Base-by-base conservation (phyloP, 345 rosid genomes). In the Salix arbutifolia region DNA sequence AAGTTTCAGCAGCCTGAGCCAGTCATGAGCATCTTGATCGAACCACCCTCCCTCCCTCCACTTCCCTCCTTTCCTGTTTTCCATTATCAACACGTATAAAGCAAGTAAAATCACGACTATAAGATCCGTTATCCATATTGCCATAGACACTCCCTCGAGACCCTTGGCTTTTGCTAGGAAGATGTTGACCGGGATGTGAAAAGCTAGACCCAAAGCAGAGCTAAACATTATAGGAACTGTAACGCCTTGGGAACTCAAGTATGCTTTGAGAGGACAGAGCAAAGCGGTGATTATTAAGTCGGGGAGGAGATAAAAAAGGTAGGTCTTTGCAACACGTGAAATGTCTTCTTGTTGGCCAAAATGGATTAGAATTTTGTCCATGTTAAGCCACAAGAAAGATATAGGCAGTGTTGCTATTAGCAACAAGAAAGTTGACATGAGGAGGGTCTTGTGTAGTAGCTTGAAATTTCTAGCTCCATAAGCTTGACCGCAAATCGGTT, bases 401-500 rank as follows among this genome's bases (percentile, higher is more conserved):
- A 96, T 83, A 3, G 94, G 97, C 44, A 91, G 42, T 1, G 96
- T 79, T 35, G 76, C 78, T 19, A 84, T 69, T 56, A 93, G 73
- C 78, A 93, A 70, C 85, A 92, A 74, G 30, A 89, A 12, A 65
- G 83, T 76, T 21, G 83, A 74, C 99, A 91, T 92, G 70, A 90
- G 38, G 76, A 96, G 92, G 30, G 98, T 96, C 85, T 81, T 96
- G 71, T 88, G 94, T 46, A 96, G 91, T 61, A 96, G 94, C 92
- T 81, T 89, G 67, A 80, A 83, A 81, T 96, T 96, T 77, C 89
- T 88, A 52, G 97, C 98, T 17, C 99, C 98, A 30, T 74, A 84
- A 74, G 96, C 99, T 79, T 93, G 99, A 68, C 99, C 99, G 69
- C 98, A 96, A 10, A 96, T 82, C 4, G 99, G 98, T 72, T 96